Evolutionary conservation across 1,284 basidiomycete genomes (phyloP).

Genomic region (Rhodotorula mucilaginosa): DNA sequence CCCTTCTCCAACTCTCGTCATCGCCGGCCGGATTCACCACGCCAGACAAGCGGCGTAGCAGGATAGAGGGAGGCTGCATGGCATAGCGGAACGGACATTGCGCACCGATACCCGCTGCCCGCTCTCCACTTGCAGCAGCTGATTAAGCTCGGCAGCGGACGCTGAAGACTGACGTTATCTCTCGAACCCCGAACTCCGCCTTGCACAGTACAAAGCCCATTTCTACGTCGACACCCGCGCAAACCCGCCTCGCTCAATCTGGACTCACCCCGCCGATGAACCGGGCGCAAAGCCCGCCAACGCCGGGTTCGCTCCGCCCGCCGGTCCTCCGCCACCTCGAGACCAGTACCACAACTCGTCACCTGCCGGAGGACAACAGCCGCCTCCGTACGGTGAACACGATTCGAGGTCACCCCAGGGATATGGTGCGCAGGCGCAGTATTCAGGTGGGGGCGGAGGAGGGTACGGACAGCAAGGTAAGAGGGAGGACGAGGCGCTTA

Average conservation of each 20-base stretch:
- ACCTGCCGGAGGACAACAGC: not conserved
- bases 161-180: too few relatives aligned
- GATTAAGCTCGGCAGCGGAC: too few relatives aligned
- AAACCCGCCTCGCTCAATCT: conserved; percentile 14
- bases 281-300: not conserved
- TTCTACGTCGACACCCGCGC: conserved; percentile 25
- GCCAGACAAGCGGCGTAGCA: too few relatives aligned
- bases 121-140: too few relatives aligned
- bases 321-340: conserved; percentile 22
- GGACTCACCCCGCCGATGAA: conserved; percentile 27
- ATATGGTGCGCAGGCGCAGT: not conserved
- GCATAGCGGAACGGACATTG: too few relatives aligned
- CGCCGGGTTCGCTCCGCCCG: conserved; percentile 19
- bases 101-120: too few relatives aligned
- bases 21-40: not conserved
- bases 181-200: too few relatives aligned
- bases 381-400: not conserved
- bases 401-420: not conserved
- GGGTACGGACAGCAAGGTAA: not conserved
- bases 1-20: not conserved
- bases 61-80: too few relatives aligned
- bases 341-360: not conserved
- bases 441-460: not conserved
- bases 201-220: not conserved
- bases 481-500: too few relatives aligned